Percentiles rank a stretch among this genome's conserved stretches.
These are phyloP conservation scores for Gonapodya prolifera DNA, from an alignment of 192 early-diverging fungal species.

Conservation along the genomic window DNA sequence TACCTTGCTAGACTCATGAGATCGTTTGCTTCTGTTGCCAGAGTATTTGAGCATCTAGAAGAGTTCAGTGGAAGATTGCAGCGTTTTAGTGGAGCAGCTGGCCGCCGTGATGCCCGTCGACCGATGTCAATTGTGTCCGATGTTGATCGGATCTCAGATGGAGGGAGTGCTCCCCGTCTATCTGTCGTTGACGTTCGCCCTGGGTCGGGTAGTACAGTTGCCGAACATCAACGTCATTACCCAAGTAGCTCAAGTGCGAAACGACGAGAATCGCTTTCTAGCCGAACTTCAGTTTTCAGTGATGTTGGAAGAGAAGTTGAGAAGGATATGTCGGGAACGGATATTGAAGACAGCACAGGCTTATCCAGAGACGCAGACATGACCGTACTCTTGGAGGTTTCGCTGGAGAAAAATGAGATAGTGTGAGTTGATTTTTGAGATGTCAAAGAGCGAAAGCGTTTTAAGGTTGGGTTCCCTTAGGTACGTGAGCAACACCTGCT, in stretches of 20 bases:
- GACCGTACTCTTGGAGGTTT: conserved; percentile 69
- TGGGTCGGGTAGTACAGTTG: conserved; percentile 5
- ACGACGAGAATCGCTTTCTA: conserved; percentile 8
- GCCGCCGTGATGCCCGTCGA: conserved; percentile 10
- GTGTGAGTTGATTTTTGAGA: conserved; percentile 33
- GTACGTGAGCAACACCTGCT: neutral
- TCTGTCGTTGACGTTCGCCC: conserved; percentile 12
- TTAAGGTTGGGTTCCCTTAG: conserved; percentile 7
- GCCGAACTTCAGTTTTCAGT: conserved; percentile 1
- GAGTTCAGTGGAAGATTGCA: conserved; percentile 51
- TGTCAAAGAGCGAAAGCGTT: neutral
- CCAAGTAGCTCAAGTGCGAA: conserved; percentile 6
- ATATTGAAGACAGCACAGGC: conserved; percentile 30
- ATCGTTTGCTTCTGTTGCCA: conserved; percentile 57
- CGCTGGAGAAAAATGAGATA: conserved; percentile 33
- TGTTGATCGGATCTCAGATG: conserved; percentile 6
- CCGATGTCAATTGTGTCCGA: conserved; percentile 8
- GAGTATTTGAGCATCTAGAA: conserved; percentile 68
- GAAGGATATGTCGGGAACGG: conserved; percentile 11
- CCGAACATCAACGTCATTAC: neutral
- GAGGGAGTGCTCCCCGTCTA: conserved; percentile 13
- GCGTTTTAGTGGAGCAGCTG: conserved; percentile 6
- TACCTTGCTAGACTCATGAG: conserved; percentile 52
- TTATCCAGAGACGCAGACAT: conserved; percentile 57
- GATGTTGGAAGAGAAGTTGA: conserved; percentile 6